Evolutionary conservation across 768 basidiomycete species (phyloP).

Genomic region (Leccinum longicurvipes): DNA sequence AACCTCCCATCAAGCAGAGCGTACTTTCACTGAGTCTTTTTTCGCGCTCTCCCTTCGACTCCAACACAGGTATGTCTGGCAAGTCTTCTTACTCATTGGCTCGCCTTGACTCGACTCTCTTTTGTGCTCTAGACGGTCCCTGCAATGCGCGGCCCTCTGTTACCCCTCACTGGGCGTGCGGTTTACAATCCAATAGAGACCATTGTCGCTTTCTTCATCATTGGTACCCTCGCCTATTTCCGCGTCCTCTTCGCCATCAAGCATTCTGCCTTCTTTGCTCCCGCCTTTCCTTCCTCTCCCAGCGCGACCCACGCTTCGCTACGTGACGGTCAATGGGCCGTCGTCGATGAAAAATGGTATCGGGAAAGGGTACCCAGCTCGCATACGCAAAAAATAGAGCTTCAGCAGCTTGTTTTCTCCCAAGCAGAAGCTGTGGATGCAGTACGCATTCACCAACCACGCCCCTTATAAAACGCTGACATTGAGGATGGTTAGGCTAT

Average conservation of each 20-base stretch:
- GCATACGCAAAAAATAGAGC: constrained; percentile 45
- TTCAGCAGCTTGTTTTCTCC: constrained; percentile 72
- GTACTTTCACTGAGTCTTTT: too few relatives aligned
- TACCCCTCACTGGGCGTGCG: constrained; percentile 68
- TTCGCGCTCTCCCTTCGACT: background rate
- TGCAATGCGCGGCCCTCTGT: constrained; percentile 56
- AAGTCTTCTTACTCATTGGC: background rate
- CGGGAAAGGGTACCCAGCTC: constrained; percentile 31
- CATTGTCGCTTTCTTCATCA: constrained; percentile 84
- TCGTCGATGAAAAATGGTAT: constrained; percentile 55
- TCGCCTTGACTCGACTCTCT: background rate
- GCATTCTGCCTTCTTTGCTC: constrained; percentile 75
- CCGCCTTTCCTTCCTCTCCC: constrained; percentile 45
- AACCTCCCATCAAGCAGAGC: background rate
- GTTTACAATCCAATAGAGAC: constrained; percentile 83
- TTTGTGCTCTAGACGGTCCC: background rate
- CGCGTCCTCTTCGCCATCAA: constrained; percentile 89
- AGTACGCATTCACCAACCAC: constrained; percentile 21
- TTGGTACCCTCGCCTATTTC: constrained; percentile 93
- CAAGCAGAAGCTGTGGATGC: constrained; percentile 43
- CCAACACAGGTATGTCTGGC: background rate
- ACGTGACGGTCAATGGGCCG: constrained; percentile 57
- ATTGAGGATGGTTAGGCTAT: constrained; percentile 20
- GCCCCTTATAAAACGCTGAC: background rate
- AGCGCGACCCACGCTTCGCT: constrained; percentile 56